Evolutionary conservation across 768 basidiomycete genomes (phyloP), one percentile per base, ranked within the genome.

Genomic region (Podaxis sp.): DNA sequence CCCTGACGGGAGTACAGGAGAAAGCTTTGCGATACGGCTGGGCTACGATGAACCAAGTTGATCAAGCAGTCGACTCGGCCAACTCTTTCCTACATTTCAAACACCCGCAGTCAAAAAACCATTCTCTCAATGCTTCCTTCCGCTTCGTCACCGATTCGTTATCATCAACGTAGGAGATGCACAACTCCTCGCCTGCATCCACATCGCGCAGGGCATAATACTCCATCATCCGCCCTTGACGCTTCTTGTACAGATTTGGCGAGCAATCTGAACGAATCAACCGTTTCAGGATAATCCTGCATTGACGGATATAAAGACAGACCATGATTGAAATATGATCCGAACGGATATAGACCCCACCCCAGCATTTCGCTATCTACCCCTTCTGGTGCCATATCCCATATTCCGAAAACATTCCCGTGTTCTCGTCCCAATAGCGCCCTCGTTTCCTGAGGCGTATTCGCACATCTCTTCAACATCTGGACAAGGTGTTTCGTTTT

Each of bases 271-370:
- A 14, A 47, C 56, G 27, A 21, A n/a, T 40, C 16, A 40, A 16
- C 6, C 16, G n/a, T 44, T n/a, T 44, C 42, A 18, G 42, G 6
- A 9, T 32, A 2, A 44, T n/a, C 16, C n/a, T 3, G 42, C 9
- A 21, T 14, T 44, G 42, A 44, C 7, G 18, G n/a, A 16, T 32
- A 44, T n/a, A 4, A 36, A 37, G 6, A 71, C 77, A 51, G 42
- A 87, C 88, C 78, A 66, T 89, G 87, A 64, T 89, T 89, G 67
- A 88, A 89, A 70, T 83, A 87, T 18, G 86, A 86, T 0, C 80
- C 85, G 52, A 78, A 79, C 5, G 80, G 70, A 70, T 84, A 88
- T 63, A 87, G 75, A 4, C 79, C 84, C 81, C 84, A 89, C 23
- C 87, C 87, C 18, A 88, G 67, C 86, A 87, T 84, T 70, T 86